Percentiles rank a stretch among this genome's conserved stretches.
Evolutionary conservation across 306 rosid genomes (phyloP).

Genomic region (Morella rubra): DNA sequence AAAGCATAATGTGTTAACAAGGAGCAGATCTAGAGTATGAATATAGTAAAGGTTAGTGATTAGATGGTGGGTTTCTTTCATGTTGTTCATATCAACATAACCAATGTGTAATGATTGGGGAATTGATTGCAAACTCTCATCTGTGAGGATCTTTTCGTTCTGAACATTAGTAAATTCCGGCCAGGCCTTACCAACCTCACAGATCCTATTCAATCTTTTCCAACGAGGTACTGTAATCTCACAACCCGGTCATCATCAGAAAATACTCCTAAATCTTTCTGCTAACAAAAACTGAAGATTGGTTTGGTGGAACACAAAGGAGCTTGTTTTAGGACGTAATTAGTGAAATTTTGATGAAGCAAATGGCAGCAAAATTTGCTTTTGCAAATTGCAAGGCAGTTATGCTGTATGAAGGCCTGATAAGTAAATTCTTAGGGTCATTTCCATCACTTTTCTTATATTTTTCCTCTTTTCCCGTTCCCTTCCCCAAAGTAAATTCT

Average conservation of each 20-base stretch:
- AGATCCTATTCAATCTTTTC: too few relatives aligned
- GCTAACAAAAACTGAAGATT: neutral
- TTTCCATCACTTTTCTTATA: neutral
- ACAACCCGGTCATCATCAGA: too few relatives aligned
- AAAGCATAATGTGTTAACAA: conserved; percentile 6
- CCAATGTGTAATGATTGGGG: neutral
- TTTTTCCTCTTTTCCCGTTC: neutral
- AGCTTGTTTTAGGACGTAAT: neutral
- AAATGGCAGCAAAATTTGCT: too few relatives aligned
- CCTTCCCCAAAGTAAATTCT: neutral
- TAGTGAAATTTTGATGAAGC: too few relatives aligned
- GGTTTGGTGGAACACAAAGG: neutral
- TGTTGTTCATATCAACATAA: neutral
- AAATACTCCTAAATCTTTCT: too few relatives aligned
- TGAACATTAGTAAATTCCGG: neutral
- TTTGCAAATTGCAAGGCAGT: too few relatives aligned
- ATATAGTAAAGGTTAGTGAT: neutral
- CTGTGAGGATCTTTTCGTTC: neutral
- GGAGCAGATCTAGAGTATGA: neutral
- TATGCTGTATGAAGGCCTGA: neutral
- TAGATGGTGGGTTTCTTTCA: neutral
- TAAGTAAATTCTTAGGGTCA: neutral
- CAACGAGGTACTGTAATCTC: too few relatives aligned
- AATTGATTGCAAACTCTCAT: neutral
- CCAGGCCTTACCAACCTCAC: too few relatives aligned